A percentile compares a stretch with the other conserved stretches of the same genome.
These are phyloP conservation scores for Onygenales sp. DNA, from an alignment of 2,329 filamentous ascomycete species.

Conservation along the genomic window DNA sequence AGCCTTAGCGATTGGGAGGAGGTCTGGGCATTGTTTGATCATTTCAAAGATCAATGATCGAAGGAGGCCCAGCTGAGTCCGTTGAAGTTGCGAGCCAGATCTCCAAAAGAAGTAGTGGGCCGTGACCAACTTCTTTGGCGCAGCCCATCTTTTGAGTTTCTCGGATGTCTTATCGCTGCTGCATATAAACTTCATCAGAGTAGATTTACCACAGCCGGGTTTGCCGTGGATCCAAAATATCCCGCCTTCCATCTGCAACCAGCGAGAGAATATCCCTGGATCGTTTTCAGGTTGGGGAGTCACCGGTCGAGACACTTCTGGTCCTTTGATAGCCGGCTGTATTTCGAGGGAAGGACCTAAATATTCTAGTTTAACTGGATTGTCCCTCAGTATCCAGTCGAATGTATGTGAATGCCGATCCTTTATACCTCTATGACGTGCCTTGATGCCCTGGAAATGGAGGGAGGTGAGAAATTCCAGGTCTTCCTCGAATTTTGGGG, in stretches of 20 bases:
- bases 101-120: not conserved
- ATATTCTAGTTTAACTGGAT: too few species aligned
- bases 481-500: too few species aligned
- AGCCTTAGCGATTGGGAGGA: not conserved
- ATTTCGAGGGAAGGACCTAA: too few species aligned
- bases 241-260: not conserved
- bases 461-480: too few species aligned
- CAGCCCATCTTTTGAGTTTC: not conserved
- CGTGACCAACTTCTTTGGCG: not conserved
- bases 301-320: too few species aligned
- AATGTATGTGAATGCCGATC: too few species aligned
- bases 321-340: too few species aligned
- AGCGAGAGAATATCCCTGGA: not conserved
- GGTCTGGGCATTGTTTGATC: not conserved
- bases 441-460: too few species aligned
- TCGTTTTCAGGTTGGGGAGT: not conserved
- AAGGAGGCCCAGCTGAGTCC: not conserved
- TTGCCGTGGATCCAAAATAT: not conserved
- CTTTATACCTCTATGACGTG: too few species aligned
- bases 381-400: too few species aligned
- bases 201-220: not conserved
- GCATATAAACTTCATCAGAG: not conserved
- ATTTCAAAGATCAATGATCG: not conserved
- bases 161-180: not conserved
- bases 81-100: not conserved